These are phyloP conservation scores for Saussurea involucrata DNA, from an alignment of 129 eudicot genomes.

Conservation along the genomic window DNA sequence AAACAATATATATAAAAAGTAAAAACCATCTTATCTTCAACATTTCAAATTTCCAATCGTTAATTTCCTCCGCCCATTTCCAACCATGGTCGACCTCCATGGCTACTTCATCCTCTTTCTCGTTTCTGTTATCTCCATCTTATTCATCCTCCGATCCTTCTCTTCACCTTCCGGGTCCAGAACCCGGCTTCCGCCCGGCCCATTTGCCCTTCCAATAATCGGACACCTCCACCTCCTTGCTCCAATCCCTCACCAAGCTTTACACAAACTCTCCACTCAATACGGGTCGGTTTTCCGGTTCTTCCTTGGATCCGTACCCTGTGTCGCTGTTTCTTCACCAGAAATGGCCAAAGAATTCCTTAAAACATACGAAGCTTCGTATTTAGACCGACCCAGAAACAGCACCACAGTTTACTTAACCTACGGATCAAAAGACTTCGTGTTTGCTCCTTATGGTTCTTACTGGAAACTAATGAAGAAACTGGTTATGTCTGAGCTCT, in stretches of 20 bases:
- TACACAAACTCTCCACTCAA: slow-evolving; percentile 40
- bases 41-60: background rate
- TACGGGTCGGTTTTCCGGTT: slow-evolving; percentile 50
- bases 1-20: no score
- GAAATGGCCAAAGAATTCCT: slow-evolving; percentile 58
- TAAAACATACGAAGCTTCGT: slow-evolving; percentile 52
- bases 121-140: slow-evolving; percentile 31
- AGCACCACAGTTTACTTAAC: slow-evolving; percentile 44
- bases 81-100: slow-evolving; percentile 40
- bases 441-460: slow-evolving; percentile 64
- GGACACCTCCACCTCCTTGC: slow-evolving; percentile 67
- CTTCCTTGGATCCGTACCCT: slow-evolving; percentile 50
- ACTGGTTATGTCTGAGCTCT: slow-evolving; percentile 55
- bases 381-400: slow-evolving; percentile 41
- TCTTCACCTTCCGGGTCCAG: slow-evolving; percentile 6
- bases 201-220: slow-evolving; percentile 47
- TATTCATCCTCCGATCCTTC: slow-evolving; percentile 17
- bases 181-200: slow-evolving; percentile 51
- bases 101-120: slow-evolving; percentile 36
- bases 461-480: slow-evolving; percentile 75
- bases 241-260: slow-evolving; percentile 67
- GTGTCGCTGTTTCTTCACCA: slow-evolving; percentile 59
- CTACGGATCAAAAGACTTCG: slow-evolving; percentile 63
- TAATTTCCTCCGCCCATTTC: background rate
- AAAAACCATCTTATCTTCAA: background rate